Evolutionary conservation across 2,329 filamentous ascomycete genomes (phyloP), one percentile per base, ranked within the genome.

Genomic region (Diaporthe sp.): DNA sequence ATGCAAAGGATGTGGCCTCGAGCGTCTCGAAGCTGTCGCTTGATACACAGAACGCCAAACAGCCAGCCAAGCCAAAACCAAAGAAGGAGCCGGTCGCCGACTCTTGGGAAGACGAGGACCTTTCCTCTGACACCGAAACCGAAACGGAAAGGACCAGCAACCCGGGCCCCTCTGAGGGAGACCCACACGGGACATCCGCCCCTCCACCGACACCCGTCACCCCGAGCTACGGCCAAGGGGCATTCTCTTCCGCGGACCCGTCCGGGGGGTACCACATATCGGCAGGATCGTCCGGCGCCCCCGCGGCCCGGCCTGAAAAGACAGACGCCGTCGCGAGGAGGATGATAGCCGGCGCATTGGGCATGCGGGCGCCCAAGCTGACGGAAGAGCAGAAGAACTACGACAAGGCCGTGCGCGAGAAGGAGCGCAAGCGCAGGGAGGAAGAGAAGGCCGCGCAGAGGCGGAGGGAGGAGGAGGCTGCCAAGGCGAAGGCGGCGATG

Each of bases 381-480:
- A 98, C 95, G 1, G 95, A 97, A 77, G 96, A 98, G 85, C 94
- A 98, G 88, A 90, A 89, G 79, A 94, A 95, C 72, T 98, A 97
- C 82, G 96, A 98, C 80, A 91, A 89, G 78, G 93, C 94, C 1
- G 87, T 97, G 76, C 92, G 93, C 80, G 94, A 98, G 84, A 94
- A 96, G 85, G 96, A 98, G 88, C 92, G 92, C 80, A 95, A 92
- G 87, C 90, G 91, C 79, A 87, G 92, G 75, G 94, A 96, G 75
- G 90, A 91, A 79, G 94, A 96, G 83, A 92, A 88, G 81, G 92
- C 92, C 74, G 90, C 91, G 74, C 91, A 92, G 83, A 90, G 85
- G 79, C 85, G 86, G 78, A 88, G 86, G 80, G 89, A 89, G 78
- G 91, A 91, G 80, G 90, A 93, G 80, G 91, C 91, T 46, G 94